Conservation (phyloP, 2,329 filamentous ascomycete genomes). For the Juglanconis juglandina region DNA sequence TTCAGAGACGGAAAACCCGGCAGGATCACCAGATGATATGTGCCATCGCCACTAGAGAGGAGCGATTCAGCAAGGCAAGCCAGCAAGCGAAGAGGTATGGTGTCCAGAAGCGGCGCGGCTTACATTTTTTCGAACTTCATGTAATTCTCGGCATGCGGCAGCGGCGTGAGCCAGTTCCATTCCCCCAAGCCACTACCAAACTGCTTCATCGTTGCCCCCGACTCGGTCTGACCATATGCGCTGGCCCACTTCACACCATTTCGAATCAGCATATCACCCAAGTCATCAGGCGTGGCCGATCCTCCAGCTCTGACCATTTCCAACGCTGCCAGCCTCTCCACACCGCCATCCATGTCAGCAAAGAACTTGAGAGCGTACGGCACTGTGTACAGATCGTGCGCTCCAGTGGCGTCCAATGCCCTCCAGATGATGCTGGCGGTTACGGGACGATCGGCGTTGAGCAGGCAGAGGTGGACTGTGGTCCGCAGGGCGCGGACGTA, state of each 20-base stretch:
- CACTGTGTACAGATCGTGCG: neutral
- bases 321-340: neutral
- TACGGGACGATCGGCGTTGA: constrained; percentile 2
- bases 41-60: neutral
- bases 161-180: neutral
- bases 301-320: neutral
- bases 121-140: constrained; percentile 2
- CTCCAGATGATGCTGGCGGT: neutral
- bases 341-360: neutral
- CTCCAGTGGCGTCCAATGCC: neutral
- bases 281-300: constrained; percentile 1
- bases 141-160: neutral
- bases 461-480: neutral
- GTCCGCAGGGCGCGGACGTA: neutral
- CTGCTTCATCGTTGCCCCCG: neutral
- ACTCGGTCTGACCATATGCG: constrained; percentile 5
- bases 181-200: neutral
- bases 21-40: constrained; percentile 1
- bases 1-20: neutral
- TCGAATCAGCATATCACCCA: neutral
- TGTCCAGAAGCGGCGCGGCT: neutral
- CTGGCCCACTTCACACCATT: neutral
- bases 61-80: neutral
- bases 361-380: constrained; percentile 4
- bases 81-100: neutral